Base-by-base conservation (phyloP, 371 early-diverging fungal species). In the Encephalitozoon intestinalis region DNA sequence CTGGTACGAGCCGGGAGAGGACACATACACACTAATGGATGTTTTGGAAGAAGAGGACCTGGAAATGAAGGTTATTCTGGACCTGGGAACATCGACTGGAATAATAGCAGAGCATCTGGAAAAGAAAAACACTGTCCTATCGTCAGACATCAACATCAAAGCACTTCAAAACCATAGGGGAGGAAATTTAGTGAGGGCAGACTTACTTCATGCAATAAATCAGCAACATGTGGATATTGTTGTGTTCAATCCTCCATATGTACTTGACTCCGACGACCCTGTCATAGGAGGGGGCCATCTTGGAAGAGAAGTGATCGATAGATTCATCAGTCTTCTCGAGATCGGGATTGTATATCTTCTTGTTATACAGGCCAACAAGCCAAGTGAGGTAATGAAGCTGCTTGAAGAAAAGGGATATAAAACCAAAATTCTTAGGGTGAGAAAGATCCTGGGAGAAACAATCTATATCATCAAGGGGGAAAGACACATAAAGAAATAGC, bases 221-320 rank as follows among this genome's bases (percentile, higher is more conserved):
- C 76, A 75, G 39, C n/a, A 41, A 18, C 18, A 25, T 18, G 77
- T 92, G n/a, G 94, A 94, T 79, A 81, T 92, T 11, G 79, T 92
- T n/a, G 86, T 90, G 21, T 93, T 92, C 81, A 94, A 94, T 81
- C 93, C 94, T 6, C 94, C 94, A 0, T 94, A 94, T 83, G 92
- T 90, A 2, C 89, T 89, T 4, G 50, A 82, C 34, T 65, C 83
- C n/a, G 85, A 87, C 3, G 46, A 58, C 58, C 37, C 71, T 4
- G 54, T 74, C 6, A 49, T 77, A 25, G 94, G 94, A 0, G 96
- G 96, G 9, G 96, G 95, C 1, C 85, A 88, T 12, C 88, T 90
- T 72, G 96, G 96, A 9, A 85, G 95, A 39, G 89, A 90, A 70
- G 93, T 96, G 3, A 90, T 94, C 67, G 92, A 94, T 84, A 77